Base-by-base conservation (phyloP, 495 filamentous ascomycete genomes). In the Neurospora sublineolata region DNA sequence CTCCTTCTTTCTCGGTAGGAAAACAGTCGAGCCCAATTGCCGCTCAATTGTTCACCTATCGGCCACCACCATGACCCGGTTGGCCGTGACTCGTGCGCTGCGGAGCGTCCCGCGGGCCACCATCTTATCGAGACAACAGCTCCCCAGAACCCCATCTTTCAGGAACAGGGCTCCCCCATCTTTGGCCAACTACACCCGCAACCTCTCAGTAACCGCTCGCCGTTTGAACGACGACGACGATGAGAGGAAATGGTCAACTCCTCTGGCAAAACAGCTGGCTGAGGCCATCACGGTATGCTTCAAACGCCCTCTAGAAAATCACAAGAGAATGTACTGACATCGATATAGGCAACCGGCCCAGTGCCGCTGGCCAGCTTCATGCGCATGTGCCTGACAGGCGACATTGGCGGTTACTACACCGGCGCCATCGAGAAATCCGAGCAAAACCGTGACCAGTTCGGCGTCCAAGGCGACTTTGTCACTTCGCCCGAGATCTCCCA, bases 401-500 rank as follows among this genome's bases (percentile, higher is more conserved):
- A 93, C 68, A 83, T 91, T n/a, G 93, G 92, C 70, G 95, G 95
- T 60, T 99, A 99, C 84, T 99, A 99, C 82, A 97, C 93, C 6
- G 87, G 90, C 3, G 87, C 86, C 39, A 82, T 86, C 41, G 83
- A 84, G 71, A 60, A 33, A 16, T 30, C 52, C 5, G 52, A 60
- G 27, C 79, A 85, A 68, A 89, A 83, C 33, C 85, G 86, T 14
- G 93, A 97, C 76, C 94, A 94, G 64, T 98, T 99, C 75, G 96
- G 95, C 2, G 84, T 86, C 70, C 90, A 91, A 76, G 95, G 95
- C 36, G 95, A 99, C 79, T 99, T 99, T 72, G 91, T 97, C 60
- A 99, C 95, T 0, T 97, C 93, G 7, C 95, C 95, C 1, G 95
- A 99, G 81, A 97, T 99, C 75, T 97, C 93, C 3, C 95, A 99